Percentiles rank a stretch among this genome's conserved stretches.
Evolutionary conservation across 1,284 basidiomycete species (phyloP).

Genomic region (Austroboletus novae-zelandiae): DNA sequence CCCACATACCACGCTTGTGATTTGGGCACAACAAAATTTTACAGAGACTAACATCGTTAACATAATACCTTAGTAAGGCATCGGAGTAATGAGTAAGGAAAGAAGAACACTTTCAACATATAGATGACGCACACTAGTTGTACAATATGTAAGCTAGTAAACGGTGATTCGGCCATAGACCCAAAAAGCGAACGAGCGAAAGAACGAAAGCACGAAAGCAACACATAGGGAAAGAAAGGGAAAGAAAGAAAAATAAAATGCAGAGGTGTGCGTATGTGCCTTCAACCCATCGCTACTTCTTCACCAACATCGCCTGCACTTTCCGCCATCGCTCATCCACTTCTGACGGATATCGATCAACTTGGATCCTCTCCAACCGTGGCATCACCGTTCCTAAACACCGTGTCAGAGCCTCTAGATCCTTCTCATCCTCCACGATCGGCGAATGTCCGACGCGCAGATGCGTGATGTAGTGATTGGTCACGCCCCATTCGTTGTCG

Average conservation of each 20-base stretch:
- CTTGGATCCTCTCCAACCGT: slow-evolving; percentile 16
- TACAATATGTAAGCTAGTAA: not conserved
- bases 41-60: too few species aligned
- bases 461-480: slow-evolving; percentile 17
- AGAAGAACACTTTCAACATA: not conserved
- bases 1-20: slow-evolving; percentile 6
- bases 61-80: too few species aligned
- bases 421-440: slow-evolving; percentile 13
- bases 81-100: too few species aligned
- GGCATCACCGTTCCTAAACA: slow-evolving; percentile 22
- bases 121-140: not conserved
- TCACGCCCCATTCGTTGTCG: slow-evolving; percentile 18
- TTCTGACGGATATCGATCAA: slow-evolving; percentile 17
- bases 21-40: too few species aligned
- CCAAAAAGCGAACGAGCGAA: too few species aligned
- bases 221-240: not conserved
- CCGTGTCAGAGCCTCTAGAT: slow-evolving; percentile 3
- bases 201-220: too few species aligned
- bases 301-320: slow-evolving; percentile 14
- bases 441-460: slow-evolving; percentile 22
- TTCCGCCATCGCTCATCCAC: slow-evolving; percentile 11
- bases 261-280: not conserved
- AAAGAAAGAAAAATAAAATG: not conserved
- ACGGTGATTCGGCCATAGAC: too few species aligned
- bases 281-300: not conserved